phyloP scores from a whole-genome alignment of 2,329 filamentous ascomycete genomes.

The Pseudodiploospora longispora region DNA sequence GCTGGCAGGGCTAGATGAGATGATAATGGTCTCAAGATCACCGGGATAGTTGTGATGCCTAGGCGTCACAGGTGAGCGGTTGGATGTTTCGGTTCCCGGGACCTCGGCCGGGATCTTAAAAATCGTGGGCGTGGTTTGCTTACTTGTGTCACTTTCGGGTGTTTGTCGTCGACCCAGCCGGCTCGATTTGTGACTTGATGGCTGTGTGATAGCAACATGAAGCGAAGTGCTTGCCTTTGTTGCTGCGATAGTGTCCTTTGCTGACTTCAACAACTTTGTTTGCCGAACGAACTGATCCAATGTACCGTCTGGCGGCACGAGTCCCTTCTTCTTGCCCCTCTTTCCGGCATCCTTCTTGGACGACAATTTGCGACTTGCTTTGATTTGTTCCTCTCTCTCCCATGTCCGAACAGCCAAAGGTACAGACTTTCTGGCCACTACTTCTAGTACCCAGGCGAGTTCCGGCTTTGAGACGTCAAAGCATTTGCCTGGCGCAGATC shows the following conservation, averaged over 20 bases:
- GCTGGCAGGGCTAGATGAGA: conserved; percentile 35
- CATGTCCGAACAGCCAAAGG: conserved; percentile 19
- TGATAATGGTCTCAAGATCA: conserved; percentile 31
- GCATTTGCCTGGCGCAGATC: conserved; percentile 21
- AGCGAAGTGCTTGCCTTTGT: not conserved
- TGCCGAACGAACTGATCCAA: conserved; percentile 34
- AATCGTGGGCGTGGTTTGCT: conserved; percentile 23
- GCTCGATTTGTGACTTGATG: too few relatives aligned
- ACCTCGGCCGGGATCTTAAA: conserved; percentile 14
- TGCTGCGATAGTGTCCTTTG: not conserved
- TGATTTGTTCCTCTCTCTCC: conserved; percentile 16
- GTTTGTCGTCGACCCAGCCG: too few relatives aligned
- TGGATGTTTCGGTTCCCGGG: conserved; percentile 28
- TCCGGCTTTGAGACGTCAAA: conserved; percentile 62
- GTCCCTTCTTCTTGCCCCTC: conserved; percentile 12
- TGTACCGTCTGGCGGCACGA: conserved; percentile 19
- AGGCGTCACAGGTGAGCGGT: conserved; percentile 35
- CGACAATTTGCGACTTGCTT: conserved; percentile 15
- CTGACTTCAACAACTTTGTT: conserved; percentile 24
- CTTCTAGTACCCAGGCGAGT: conserved; percentile 31
- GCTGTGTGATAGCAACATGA: too few relatives aligned
- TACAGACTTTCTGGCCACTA: conserved; percentile 18
- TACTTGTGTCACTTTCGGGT: conserved; percentile 21
- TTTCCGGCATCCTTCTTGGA: conserved; percentile 15
- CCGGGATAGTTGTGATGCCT: conserved; percentile 22